phyloP scores from a whole-genome alignment of 495 filamentous ascomycete species.

The Sabuloglossum arenarium region DNA sequence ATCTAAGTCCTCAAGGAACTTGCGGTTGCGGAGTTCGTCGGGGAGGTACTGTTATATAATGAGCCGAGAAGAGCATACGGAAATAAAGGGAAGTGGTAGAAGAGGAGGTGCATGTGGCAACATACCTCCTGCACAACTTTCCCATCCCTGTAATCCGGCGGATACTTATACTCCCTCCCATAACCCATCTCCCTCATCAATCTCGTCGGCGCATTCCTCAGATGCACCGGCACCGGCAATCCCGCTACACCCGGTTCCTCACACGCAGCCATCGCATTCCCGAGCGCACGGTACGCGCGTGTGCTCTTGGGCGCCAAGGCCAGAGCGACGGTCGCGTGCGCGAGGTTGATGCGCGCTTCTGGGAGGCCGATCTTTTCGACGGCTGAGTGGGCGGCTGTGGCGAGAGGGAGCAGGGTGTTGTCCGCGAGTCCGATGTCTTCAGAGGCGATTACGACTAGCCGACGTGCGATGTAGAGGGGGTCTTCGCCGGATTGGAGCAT shows the following conservation, averaged over 20 bases:
- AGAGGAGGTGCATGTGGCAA: neutral
- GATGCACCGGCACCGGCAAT: constrained; percentile 63
- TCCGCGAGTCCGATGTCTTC: constrained; percentile 89
- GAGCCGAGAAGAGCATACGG: too few relatives aligned
- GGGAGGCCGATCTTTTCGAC: constrained; percentile 84
- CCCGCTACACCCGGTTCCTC: constrained; percentile 60
- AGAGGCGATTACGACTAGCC: constrained; percentile 78
- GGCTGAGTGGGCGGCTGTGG: constrained; percentile 65
- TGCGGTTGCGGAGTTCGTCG: constrained; percentile 39
- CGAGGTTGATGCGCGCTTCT: constrained; percentile 81
- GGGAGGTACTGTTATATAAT: constrained; percentile 40
- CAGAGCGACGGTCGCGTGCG: constrained; percentile 69
- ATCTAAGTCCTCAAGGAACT: constrained; percentile 66
- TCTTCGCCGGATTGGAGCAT: constrained; percentile 97
- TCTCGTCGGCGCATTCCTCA: constrained; percentile 77
- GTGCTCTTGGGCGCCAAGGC: constrained; percentile 70
- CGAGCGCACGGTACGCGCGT: constrained; percentile 62
- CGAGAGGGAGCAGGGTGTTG: constrained; percentile 62
- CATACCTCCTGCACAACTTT: constrained; percentile 50
- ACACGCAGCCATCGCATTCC: constrained; percentile 52
- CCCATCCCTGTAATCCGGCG: constrained; percentile 73
- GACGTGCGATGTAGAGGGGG: constrained; percentile 73
- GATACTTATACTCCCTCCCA: constrained; percentile 89
- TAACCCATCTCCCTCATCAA: constrained; percentile 86
- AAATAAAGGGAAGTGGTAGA: neutral